These are phyloP conservation scores for Phytophthora tentaculata DNA, from an alignment of 352 stramenopile species.

Conservation along the genomic window DNA sequence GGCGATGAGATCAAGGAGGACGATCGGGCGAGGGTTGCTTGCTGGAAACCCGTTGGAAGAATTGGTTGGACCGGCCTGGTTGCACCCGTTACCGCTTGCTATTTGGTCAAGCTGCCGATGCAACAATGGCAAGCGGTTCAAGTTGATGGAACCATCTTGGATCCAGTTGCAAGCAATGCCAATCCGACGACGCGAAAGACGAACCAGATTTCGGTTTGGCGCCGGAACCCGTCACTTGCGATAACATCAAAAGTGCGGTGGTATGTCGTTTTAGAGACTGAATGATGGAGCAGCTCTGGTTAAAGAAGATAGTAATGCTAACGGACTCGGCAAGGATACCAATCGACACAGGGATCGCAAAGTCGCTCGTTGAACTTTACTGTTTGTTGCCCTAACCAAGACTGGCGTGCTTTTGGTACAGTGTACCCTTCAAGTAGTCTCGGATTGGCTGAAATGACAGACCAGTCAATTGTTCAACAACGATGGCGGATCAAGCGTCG, in stretches of 20 bases:
- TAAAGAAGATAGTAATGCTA: neutral
- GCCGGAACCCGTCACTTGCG: slow-evolving; percentile 16
- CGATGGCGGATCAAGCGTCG: slow-evolving; percentile 13
- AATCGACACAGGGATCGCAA: slow-evolving; percentile 19
- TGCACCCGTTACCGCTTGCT: slow-evolving; percentile 28
- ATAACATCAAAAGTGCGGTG: neutral
- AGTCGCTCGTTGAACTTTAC: slow-evolving; percentile 43
- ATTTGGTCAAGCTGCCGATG: slow-evolving; percentile 32
- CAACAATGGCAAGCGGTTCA: slow-evolving; percentile 24
- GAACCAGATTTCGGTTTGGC: slow-evolving; percentile 24
- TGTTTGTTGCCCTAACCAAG: slow-evolving; percentile 24
- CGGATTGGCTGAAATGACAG: slow-evolving; percentile 25
- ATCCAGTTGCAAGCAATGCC: slow-evolving; percentile 1
- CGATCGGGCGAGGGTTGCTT: slow-evolving; percentile 9
- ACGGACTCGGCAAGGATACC: slow-evolving; percentile 9
- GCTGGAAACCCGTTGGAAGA: slow-evolving; percentile 11
- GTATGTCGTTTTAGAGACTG: slow-evolving; percentile 1
- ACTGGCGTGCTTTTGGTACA: slow-evolving; percentile 41
- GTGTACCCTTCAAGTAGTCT: slow-evolving; percentile 32
- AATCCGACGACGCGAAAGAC: slow-evolving; percentile 31
- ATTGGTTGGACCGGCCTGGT: slow-evolving; percentile 1
- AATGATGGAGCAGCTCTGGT: neutral
- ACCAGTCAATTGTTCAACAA: slow-evolving; percentile 19
- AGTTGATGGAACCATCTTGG: slow-evolving; percentile 18
- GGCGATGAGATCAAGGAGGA: slow-evolving; percentile 40